A percentile compares a stretch with the other conserved stretches of the same genome.
These are phyloP conservation scores for Starmerella apis DNA, from an alignment of 805 yeast species.

Conservation along the genomic window DNA sequence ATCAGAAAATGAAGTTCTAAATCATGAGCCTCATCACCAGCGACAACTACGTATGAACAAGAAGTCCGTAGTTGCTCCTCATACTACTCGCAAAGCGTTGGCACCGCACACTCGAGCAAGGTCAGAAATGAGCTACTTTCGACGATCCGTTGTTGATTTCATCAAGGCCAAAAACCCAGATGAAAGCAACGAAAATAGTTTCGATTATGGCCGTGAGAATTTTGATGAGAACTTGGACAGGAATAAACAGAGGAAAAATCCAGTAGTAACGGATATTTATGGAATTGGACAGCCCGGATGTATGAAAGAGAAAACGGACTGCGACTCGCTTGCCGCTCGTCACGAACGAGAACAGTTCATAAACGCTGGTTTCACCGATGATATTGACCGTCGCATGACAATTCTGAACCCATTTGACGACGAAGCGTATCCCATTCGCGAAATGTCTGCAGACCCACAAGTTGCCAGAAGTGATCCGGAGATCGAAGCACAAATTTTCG, in stretches of 20 bases:
- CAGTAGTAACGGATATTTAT: neutral
- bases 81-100: neutral
- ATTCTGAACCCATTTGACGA: conserved; percentile 14
- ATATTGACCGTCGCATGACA: conserved; percentile 6
- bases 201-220: conserved; percentile 16
- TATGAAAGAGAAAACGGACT: neutral
- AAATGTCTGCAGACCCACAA: neutral
- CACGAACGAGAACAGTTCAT: neutral
- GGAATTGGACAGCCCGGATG: neutral
- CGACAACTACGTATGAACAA: neutral
- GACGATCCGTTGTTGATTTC: conserved; percentile 11
- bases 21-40: no score
- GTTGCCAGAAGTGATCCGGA: neutral
- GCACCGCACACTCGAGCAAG: neutral
- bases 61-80: neutral
- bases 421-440: neutral
- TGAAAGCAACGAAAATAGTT: conserved; percentile 8
- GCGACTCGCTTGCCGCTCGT: neutral
- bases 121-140: neutral
- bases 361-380: conserved; percentile 17
- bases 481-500: neutral
- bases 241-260: no score
- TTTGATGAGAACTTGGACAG: neutral
- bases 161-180: conserved; percentile 16
- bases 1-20: no score